Percentiles rank a stretch among this genome's conserved stretches.
Conservation (phyloP, 352 stramenopile genomes). For the Pythium sukuiense region DNA sequence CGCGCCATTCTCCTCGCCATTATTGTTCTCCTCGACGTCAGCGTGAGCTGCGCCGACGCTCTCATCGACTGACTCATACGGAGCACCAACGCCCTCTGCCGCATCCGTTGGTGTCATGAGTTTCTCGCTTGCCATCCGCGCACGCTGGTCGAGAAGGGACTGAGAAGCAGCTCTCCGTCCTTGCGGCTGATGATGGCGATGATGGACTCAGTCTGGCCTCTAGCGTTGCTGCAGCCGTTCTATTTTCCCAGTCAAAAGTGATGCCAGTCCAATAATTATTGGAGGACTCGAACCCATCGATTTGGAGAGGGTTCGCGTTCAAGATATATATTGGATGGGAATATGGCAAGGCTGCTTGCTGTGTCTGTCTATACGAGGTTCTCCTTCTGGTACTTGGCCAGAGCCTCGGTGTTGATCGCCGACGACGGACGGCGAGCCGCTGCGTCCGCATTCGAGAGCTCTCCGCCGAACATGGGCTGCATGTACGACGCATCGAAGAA, state of each 20-base stretch:
- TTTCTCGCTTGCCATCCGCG: background rate
- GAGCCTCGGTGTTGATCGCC: conserved; percentile 28
- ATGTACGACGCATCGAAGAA: conserved; percentile 77
- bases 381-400: conserved; percentile 47
- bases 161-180: background rate
- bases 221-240: conserved; percentile 24
- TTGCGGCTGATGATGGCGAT: conserved; percentile 1
- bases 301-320: conserved; percentile 16
- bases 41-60: background rate
- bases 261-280: conserved; percentile 22
- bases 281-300: conserved; percentile 13
- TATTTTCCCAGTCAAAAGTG: conserved; percentile 28
- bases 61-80: background rate
- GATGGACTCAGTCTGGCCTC: conserved; percentile 5
- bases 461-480: conserved; percentile 78
- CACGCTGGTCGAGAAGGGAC: background rate
- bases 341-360: background rate
- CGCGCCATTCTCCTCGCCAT: conserved; percentile 25
- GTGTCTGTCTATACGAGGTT: conserved; percentile 35
- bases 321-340: background rate
- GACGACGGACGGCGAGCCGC: conserved; percentile 9
- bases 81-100: background rate
- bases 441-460: conserved; percentile 23
- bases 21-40: background rate
- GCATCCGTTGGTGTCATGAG: conserved; percentile 8